Percentiles rank a stretch among this genome's conserved stretches.
These are phyloP conservation scores for Pseudocercospora cruenta DNA, from an alignment of 2,329 filamentous ascomycete species.

Conservation along the genomic window DNA sequence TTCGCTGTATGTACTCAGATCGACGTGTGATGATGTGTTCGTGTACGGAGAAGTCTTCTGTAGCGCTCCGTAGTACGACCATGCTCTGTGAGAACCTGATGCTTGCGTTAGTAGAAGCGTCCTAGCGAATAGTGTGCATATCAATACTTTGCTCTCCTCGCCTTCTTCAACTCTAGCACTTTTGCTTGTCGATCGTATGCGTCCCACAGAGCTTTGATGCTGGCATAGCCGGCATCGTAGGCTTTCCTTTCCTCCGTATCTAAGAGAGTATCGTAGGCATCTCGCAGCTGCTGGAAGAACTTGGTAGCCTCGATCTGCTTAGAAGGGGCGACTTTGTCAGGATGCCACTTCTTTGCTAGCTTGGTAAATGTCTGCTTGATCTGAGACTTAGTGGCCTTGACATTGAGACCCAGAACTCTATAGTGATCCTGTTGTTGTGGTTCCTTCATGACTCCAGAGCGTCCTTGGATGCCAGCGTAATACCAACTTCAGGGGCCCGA, in stretches of 20 bases:
- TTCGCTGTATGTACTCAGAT: neutral
- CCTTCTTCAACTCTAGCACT: neutral
- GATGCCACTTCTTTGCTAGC: constrained; percentile 11
- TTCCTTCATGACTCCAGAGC: constrained; percentile 3
- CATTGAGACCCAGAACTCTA: constrained; percentile 8
- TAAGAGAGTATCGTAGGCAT: constrained; percentile 5
- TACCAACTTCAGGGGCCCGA: neutral
- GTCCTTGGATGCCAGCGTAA: neutral
- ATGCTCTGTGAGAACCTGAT: neutral
- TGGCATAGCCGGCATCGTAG: constrained; percentile 5
- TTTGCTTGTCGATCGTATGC: constrained; percentile 4
- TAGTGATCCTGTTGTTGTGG: constrained; percentile 15
- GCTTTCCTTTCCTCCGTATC: neutral
- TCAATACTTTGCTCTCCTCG: neutral
- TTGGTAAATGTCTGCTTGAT: constrained; percentile 10
- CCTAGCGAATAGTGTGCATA: neutral
- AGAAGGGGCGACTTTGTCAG: constrained; percentile 4
- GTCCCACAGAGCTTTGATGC: constrained; percentile 14
- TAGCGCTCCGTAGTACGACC: neutral
- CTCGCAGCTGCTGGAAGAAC: constrained; percentile 7
- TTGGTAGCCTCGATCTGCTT: neutral
- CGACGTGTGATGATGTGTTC: neutral
- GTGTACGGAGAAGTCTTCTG: neutral
- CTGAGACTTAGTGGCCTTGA: neutral
- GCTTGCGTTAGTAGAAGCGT: neutral